phyloP scores from a whole-genome alignment of 208 protist genomes.

The Leishmania braziliensis region DNA sequence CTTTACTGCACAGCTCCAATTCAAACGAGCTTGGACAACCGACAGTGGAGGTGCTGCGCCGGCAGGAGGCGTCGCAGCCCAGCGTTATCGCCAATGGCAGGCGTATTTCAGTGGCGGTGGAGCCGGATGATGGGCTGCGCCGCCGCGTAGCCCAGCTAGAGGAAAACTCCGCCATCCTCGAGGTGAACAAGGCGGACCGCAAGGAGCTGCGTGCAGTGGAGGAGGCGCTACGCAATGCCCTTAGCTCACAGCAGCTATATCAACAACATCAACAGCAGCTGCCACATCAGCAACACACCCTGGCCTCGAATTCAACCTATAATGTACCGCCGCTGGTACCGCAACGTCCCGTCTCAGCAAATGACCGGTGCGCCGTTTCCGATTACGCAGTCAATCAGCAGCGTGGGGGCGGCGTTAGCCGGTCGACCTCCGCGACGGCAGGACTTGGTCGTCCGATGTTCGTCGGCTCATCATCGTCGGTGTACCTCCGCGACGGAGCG shows the following conservation, averaged over 20 bases:
- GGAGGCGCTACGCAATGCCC: slow-evolving; percentile 42
- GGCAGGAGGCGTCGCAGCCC: slow-evolving; percentile 33
- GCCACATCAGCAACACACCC: neutral
- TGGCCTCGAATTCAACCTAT: slow-evolving; percentile 1
- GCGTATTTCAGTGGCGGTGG: slow-evolving; percentile 45
- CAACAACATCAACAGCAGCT: slow-evolving; percentile 5
- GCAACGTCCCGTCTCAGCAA: slow-evolving; percentile 31
- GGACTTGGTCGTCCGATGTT: slow-evolving; percentile 63
- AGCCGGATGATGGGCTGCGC: slow-evolving; percentile 55
- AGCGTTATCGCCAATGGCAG: slow-evolving; percentile 2
- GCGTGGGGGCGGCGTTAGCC: slow-evolving; percentile 1
- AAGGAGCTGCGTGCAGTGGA: slow-evolving; percentile 64
- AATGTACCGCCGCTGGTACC: slow-evolving; percentile 24
- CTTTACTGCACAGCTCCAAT: neutral
- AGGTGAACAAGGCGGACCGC: slow-evolving; percentile 82
- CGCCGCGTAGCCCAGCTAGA: slow-evolving; percentile 75
- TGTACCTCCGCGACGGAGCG: slow-evolving; percentile 50
- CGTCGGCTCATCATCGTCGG: slow-evolving; percentile 46
- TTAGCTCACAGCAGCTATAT: neutral
- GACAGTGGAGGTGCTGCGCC: slow-evolving; percentile 42
- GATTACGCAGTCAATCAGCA: slow-evolving; percentile 14
- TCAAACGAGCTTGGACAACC: slow-evolving; percentile 37
- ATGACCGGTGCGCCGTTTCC: neutral
- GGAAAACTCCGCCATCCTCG: slow-evolving; percentile 68
- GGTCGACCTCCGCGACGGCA: slow-evolving; percentile 1